Conservation (phyloP, 257 asterid species). For the Solanum pennellii region DNA sequence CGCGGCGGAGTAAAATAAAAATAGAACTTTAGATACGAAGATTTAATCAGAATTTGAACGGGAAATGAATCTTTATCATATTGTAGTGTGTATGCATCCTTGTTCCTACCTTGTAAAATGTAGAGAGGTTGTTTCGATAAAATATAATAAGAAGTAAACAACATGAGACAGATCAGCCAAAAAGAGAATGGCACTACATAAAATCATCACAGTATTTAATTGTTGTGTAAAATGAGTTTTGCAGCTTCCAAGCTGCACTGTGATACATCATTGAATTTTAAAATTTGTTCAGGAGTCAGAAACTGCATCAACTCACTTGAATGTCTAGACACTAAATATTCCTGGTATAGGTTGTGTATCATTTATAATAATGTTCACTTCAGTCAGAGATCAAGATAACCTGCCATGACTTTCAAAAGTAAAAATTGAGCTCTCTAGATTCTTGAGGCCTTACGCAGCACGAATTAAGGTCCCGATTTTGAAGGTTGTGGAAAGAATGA, state of each 20-base stretch:
- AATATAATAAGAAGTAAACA: neutral
- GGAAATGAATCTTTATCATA: too few relatives aligned
- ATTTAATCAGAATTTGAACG: neutral
- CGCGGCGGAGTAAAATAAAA: neutral
- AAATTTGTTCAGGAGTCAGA: neutral
- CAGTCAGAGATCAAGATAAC: neutral
- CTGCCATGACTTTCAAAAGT: neutral
- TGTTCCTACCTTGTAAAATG: neutral
- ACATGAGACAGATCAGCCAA: too few relatives aligned
- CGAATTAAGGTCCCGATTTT: slow-evolving; percentile 43
- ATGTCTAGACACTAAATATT: neutral
- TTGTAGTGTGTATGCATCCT: neutral
- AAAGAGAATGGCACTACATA: neutral
- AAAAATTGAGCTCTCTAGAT: neutral
- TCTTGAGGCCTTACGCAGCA: slow-evolving; percentile 20
- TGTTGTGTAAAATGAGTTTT: neutral
- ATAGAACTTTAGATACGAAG: neutral
- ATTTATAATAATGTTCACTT: neutral
- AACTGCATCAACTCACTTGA: neutral
- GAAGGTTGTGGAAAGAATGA: slow-evolving; percentile 49
- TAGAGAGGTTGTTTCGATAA: neutral
- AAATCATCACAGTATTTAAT: neutral
- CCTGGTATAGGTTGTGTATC: neutral
- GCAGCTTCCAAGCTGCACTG: neutral
- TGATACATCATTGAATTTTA: neutral